These are phyloP conservation scores for Escallonia herrerae DNA, from an alignment of 129 eudicot genomes.

Conservation along the genomic window DNA sequence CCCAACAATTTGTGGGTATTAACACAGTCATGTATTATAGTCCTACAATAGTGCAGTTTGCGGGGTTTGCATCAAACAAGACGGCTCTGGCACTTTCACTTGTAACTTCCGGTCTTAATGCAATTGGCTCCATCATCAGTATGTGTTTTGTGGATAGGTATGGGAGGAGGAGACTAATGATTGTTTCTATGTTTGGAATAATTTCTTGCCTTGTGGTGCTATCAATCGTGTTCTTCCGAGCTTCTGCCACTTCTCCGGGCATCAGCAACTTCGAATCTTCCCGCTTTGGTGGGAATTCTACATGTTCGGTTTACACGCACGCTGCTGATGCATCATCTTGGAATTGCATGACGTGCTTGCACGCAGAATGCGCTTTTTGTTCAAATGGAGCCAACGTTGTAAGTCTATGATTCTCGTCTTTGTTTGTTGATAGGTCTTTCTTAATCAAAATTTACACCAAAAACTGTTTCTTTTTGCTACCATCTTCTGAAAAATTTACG, in stretches of 20 bases:
- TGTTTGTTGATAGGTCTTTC: neutral
- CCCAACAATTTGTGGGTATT: slow-evolving; percentile 75
- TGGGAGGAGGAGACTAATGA: slow-evolving; percentile 58
- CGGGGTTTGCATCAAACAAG: slow-evolving; percentile 60
- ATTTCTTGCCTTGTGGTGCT: slow-evolving; percentile 51
- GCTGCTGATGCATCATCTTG: slow-evolving; percentile 28
- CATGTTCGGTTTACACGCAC: slow-evolving; percentile 24
- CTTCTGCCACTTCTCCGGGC: slow-evolving; percentile 36
- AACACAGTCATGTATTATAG: slow-evolving; percentile 83
- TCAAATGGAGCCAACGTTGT: slow-evolving; percentile 27
- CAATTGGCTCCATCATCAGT: slow-evolving; percentile 56
- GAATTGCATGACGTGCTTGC: slow-evolving; percentile 52
- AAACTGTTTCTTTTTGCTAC: neutral
- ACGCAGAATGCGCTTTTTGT: slow-evolving; percentile 34
- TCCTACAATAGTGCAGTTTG: slow-evolving; percentile 71
- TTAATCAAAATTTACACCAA: neutral
- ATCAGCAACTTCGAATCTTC: slow-evolving; percentile 28
- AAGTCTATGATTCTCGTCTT: slow-evolving; percentile 6
- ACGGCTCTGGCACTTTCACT: slow-evolving; percentile 67
- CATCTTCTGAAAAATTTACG: too few relatives aligned
- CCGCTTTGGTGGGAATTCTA: slow-evolving; percentile 38
- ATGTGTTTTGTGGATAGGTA: slow-evolving; percentile 60
- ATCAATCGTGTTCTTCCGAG: slow-evolving; percentile 37
- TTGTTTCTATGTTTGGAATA: slow-evolving; percentile 50
- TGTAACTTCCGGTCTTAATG: slow-evolving; percentile 58